Evolutionary conservation across 2,329 filamentous ascomycete genomes (phyloP).

Genomic region (Kalmusia sp.): DNA sequence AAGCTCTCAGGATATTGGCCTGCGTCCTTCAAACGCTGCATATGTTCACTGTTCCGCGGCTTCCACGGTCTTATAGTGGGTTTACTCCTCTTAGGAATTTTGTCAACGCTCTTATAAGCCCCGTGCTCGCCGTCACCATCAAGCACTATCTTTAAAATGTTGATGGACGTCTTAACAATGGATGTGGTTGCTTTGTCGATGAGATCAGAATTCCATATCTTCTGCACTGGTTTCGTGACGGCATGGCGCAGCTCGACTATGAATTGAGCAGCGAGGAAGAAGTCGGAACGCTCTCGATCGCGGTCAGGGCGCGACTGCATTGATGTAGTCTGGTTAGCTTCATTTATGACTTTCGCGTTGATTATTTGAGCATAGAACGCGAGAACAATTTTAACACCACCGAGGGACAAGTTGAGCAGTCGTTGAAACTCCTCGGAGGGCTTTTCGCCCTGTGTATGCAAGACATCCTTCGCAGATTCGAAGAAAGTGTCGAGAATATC

Average conservation of each 20-base stretch:
- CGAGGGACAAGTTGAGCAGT: constrained; percentile 58
- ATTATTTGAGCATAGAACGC: constrained; percentile 80
- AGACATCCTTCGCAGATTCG: constrained; percentile 60
- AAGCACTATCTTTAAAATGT: constrained; percentile 81
- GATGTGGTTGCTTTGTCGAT: constrained; percentile 80
- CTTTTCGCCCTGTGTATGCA: constrained; percentile 51
- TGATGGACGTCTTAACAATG: constrained; percentile 80
- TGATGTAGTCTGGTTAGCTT: constrained; percentile 70
- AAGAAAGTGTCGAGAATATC: constrained; percentile 74
- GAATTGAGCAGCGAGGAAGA: constrained; percentile 75
- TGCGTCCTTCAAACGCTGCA: constrained; percentile 52
- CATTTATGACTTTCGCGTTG: constrained; percentile 79
- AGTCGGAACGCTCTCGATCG: constrained; percentile 64
- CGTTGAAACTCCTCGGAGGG: constrained; percentile 52
- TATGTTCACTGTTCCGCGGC: constrained; percentile 53
- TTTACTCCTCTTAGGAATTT: constrained; percentile 57
- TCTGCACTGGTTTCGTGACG: constrained; percentile 76
- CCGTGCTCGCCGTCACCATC: constrained; percentile 77
- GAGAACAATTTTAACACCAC: constrained; percentile 81
- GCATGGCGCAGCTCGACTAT: constrained; percentile 84
- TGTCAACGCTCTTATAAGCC: constrained; percentile 69
- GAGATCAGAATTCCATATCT: constrained; percentile 85
- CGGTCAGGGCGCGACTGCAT: constrained; percentile 61
- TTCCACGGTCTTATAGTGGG: constrained; percentile 60
- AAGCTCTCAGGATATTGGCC: constrained; percentile 66